These are phyloP conservation scores for Penicillium sp. DNA, from an alignment of 2,329 filamentous ascomycete species.

Conservation along the genomic window DNA sequence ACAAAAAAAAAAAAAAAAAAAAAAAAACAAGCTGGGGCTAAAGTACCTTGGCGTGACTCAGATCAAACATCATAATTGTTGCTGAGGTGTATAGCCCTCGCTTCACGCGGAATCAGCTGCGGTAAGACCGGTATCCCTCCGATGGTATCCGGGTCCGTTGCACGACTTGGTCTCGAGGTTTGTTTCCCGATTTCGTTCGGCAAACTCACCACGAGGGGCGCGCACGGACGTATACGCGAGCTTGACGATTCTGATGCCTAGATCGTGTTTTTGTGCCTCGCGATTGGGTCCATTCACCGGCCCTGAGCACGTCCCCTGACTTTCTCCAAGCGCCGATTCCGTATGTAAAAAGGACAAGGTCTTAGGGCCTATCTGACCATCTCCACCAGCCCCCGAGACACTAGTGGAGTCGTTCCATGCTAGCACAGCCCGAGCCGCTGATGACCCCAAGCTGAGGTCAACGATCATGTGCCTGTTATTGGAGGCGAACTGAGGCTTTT, in stretches of 20 bases:
- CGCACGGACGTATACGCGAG: slow-evolving; percentile 21
- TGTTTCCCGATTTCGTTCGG: slow-evolving; percentile 15
- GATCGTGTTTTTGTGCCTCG: slow-evolving; percentile 14
- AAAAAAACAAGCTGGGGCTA: neutral
- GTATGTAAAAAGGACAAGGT: slow-evolving; percentile 1
- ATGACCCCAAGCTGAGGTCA: slow-evolving; percentile 11
- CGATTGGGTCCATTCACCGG: slow-evolving; percentile 3
- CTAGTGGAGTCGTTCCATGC: neutral
- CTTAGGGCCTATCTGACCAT: slow-evolving; percentile 3
- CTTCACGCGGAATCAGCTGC: neutral
- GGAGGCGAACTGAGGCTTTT: slow-evolving; percentile 13
- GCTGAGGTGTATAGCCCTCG: neutral
- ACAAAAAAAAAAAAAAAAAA: neutral
- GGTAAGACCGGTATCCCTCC: slow-evolving; percentile 5
- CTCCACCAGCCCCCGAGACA: slow-evolving; percentile 8
- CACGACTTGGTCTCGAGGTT: slow-evolving; percentile 10
- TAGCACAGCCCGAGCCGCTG: slow-evolving; percentile 9
- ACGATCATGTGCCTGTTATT: slow-evolving; percentile 22
- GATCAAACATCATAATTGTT: neutral
- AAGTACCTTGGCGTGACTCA: neutral
- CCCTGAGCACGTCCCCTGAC: neutral
- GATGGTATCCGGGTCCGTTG: slow-evolving; percentile 12
- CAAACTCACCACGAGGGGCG: slow-evolving; percentile 10
- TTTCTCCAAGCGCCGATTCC: slow-evolving; percentile 11
- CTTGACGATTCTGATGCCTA: slow-evolving; percentile 23